phyloP scores from a whole-genome alignment of 1,139 yeast species.

The Zhuliangozyma blackwelliae region DNA sequence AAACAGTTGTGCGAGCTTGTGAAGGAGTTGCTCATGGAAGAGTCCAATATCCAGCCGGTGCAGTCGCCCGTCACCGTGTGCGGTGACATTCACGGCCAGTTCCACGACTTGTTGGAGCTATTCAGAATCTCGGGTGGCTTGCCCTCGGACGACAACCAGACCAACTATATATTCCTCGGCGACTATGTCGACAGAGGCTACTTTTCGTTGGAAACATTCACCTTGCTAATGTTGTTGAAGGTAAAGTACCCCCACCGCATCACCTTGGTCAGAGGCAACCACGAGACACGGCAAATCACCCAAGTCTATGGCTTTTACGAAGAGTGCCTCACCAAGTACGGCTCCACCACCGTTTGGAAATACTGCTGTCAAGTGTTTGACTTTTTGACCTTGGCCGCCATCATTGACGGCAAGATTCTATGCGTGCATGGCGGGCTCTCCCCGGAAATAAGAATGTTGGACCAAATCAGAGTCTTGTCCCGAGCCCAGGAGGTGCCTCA shows the following conservation, averaged over 20 bases:
- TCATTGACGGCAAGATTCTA: constrained; percentile 85
- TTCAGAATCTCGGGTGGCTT: constrained; percentile 91
- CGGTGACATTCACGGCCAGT: constrained; percentile 98
- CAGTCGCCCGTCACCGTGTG: constrained; percentile 97
- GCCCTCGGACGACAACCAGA: constrained; percentile 50
- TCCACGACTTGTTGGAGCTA: constrained; percentile 87
- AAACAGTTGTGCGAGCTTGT: constrained; percentile 93
- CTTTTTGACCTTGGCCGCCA: constrained; percentile 87
- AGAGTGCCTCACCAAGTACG: constrained; percentile 88
- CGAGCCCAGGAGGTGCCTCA: constrained; percentile 99
- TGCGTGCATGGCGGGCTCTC: constrained; percentile 97
- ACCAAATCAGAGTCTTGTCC: constrained; percentile 88
- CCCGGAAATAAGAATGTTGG: constrained; percentile 97
- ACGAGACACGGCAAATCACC: constrained; percentile 91
- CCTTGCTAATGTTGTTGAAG: constrained; percentile 85
- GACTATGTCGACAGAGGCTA: constrained; percentile 98
- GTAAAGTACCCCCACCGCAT: constrained; percentile 83
- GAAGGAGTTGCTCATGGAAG: constrained; percentile 71
- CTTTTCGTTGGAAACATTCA: constrained; percentile 87
- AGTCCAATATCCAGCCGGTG: constrained; percentile 92
- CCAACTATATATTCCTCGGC: constrained; percentile 79
- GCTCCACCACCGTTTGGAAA: constrained; percentile 96
- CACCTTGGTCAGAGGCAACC: constrained; percentile 89
- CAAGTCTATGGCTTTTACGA: constrained; percentile 92
- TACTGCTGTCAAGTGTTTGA: constrained; percentile 96